Evolutionary conservation across 2,329 filamentous ascomycete species (phyloP).

Genomic region (Fusarium fujikuroi): DNA sequence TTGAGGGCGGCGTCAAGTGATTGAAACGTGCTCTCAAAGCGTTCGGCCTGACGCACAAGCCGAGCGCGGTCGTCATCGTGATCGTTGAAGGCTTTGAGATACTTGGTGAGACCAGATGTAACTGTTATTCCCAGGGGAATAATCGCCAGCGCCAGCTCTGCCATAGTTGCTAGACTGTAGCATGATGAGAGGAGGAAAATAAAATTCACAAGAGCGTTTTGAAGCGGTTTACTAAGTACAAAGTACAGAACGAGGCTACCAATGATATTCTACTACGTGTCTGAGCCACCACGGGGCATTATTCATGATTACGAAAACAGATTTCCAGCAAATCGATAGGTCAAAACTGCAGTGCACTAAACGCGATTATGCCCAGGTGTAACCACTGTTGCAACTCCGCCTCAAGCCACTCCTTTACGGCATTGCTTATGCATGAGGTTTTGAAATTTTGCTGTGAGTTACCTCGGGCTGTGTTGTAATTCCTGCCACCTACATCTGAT

Average conservation of each 20-base stretch:
- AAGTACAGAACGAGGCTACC: not conserved
- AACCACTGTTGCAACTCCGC: rapidly evolving
- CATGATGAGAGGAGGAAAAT: rapidly evolving
- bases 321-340: not conserved
- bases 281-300: rapidly evolving
- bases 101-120: not conserved
- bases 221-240: not conserved
- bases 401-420: not conserved
- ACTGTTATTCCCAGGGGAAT: rapidly evolving
- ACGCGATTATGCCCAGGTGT: not conserved
- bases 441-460: rapidly evolving
- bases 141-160: rapidly evolving
- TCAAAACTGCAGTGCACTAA: rapidly evolving
- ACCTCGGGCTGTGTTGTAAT: rapidly evolving
- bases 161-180: rapidly evolving
- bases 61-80: not conserved
- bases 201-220: rapidly evolving
- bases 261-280: rapidly evolving
- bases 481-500: not conserved
- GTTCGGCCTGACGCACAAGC: not conserved
- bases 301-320: rapidly evolving
- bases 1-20: rapidly evolving
- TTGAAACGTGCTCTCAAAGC: not conserved
- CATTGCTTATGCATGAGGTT: not conserved
- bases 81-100: not conserved